Conservation (phyloP, 441 rosid genomes). For the Mallotus japonicus region DNA sequence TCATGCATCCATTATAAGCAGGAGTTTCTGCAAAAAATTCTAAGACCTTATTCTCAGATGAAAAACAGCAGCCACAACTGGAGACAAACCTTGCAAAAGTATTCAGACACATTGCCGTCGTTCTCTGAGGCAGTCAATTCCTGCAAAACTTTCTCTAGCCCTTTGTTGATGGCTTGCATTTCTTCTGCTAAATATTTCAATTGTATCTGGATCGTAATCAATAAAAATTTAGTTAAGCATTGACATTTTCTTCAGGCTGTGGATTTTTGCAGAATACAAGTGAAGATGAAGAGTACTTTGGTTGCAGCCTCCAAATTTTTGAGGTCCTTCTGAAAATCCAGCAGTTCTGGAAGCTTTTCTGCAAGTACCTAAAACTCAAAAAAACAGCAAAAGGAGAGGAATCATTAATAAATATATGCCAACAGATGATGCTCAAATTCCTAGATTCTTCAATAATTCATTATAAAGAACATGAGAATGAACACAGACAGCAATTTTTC, state of each 20-base stretch:
- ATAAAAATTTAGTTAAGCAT: neutral
- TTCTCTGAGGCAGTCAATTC: constrained; percentile 84
- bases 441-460: neutral
- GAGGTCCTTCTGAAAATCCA: constrained; percentile 72
- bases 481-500: neutral
- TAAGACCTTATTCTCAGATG: constrained; percentile 9
- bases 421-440: neutral
- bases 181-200: constrained; percentile 91
- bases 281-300: constrained; percentile 44
- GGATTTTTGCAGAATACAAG: neutral
- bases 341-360: constrained; percentile 72
- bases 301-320: constrained; percentile 69
- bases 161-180: constrained; percentile 97
- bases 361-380: constrained; percentile 58
- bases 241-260: neutral
- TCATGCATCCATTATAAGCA: constrained; percentile 1
- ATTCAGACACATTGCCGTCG: constrained; percentile 75
- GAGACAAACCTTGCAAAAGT: constrained; percentile 57
- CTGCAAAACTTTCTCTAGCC: constrained; percentile 82
- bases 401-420: neutral
- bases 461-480: neutral
- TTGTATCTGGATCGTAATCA: constrained; percentile 57
- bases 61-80: constrained; percentile 8
- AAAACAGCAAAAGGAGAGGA: neutral
- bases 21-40: neutral